Evolutionary conservation across 2,329 filamentous ascomycete genomes (phyloP).

Genomic region (Zymoseptoria pseudotritici): DNA sequence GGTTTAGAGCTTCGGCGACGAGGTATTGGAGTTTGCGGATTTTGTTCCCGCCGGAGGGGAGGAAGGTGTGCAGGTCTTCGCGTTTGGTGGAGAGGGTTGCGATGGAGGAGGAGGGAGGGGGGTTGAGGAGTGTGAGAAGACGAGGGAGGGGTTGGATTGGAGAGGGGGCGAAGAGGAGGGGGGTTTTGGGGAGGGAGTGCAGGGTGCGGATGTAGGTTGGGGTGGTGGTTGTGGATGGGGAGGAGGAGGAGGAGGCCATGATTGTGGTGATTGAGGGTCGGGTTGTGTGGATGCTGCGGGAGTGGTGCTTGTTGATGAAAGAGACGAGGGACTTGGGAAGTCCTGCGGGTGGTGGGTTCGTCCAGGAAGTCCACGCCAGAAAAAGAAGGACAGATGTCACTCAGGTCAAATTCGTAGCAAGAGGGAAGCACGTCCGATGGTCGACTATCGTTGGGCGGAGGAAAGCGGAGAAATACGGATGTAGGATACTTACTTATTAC

Average conservation of each 20-base stretch:
- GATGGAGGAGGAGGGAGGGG: slow-evolving; percentile 37
- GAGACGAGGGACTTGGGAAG: not conserved
- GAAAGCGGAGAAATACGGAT: not conserved
- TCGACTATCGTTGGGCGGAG: too few relatives aligned
- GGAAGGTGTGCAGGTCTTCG: slow-evolving; percentile 50
- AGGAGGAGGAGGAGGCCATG: not conserved
- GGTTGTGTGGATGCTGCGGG: not conserved
- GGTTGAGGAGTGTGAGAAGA: slow-evolving; percentile 51
- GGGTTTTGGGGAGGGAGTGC: slow-evolving; percentile 48
- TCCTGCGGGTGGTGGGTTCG: too few relatives aligned
- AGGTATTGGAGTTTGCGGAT: slow-evolving; percentile 34
- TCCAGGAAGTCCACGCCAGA: too few relatives aligned
- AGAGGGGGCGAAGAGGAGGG: slow-evolving; percentile 59
- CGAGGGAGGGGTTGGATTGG: slow-evolving; percentile 61
- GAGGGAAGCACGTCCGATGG: too few relatives aligned
- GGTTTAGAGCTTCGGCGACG: slow-evolving; percentile 27
- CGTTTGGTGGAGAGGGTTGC: slow-evolving; percentile 59
- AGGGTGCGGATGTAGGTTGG: slow-evolving; percentile 19
- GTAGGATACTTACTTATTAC: too few relatives aligned
- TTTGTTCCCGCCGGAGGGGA: slow-evolving; percentile 35
- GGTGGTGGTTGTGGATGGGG: slow-evolving; percentile 8
- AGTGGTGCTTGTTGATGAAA: not conserved
- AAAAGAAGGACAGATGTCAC: too few relatives aligned
- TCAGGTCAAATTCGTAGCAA: too few relatives aligned
- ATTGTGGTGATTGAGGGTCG: not conserved